A percentile compares a stretch with the other conserved stretches of the same genome.
These are phyloP conservation scores for Leishmania arabica DNA, from an alignment of 208 protist genomes.

Conservation along the genomic window DNA sequence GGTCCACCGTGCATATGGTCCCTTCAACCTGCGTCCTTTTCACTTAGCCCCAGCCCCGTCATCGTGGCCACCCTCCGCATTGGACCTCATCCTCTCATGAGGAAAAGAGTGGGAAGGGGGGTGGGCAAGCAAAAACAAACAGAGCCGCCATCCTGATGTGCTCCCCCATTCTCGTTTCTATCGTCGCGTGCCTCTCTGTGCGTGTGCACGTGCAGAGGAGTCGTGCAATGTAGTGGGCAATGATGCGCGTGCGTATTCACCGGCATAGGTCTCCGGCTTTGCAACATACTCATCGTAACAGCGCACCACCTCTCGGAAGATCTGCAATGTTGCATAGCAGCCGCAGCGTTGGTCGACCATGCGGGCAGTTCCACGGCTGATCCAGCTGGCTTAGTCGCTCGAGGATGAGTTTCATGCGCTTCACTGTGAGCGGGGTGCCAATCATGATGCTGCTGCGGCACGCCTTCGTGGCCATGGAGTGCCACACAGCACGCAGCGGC, in stretches of 20 bases:
- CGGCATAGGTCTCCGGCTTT: background rate
- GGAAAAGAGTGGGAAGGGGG: too few relatives aligned
- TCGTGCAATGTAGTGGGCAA: background rate
- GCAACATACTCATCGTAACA: background rate
- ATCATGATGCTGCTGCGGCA: slow-evolving; percentile 95
- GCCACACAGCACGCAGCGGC: slow-evolving; percentile 81
- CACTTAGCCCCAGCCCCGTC: background rate
- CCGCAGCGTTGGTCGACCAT: slow-evolving; percentile 92
- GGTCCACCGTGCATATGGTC: background rate
- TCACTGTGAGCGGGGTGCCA: slow-evolving; percentile 72
- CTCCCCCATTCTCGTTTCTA: too few relatives aligned
- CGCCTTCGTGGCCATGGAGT: slow-evolving; percentile 93
- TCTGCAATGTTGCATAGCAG: slow-evolving; percentile 51
- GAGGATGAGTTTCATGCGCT: slow-evolving; percentile 85
- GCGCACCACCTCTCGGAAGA: slow-evolving; percentile 8
- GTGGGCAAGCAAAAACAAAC: background rate
- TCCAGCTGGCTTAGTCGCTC: slow-evolving; percentile 71
- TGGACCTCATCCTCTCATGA: too few relatives aligned
- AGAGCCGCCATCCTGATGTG: background rate
- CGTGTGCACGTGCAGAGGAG: slow-evolving; percentile 6
- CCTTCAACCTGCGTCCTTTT: background rate
- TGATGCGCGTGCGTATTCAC: background rate
- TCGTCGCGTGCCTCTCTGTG: slow-evolving; percentile 18
- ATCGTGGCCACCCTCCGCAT: background rate
- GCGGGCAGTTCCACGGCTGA: slow-evolving; percentile 95